Base-by-base conservation (phyloP, 768 basidiomycete species). In the Neoboletus magnificus region DNA sequence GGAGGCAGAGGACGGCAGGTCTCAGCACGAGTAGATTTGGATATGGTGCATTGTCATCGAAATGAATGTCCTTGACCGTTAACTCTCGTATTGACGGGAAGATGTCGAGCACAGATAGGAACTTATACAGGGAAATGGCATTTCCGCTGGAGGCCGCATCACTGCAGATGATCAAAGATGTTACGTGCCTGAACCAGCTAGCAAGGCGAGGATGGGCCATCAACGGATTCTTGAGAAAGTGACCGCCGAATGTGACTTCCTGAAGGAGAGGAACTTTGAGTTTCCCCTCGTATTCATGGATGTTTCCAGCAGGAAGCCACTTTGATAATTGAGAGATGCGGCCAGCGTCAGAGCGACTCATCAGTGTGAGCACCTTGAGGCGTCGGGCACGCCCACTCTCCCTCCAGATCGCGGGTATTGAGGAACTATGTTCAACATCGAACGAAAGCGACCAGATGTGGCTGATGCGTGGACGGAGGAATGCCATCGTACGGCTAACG, bases 371-470 rank as follows among this genome's bases (percentile, higher is more conserved):
- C 27, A 18, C 51, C 25, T 27, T 44, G 50, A 59, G 58, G 9
- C 12, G 42, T 37, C 1, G 42, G 16, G 57, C 50, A 22, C 37
- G 25, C 18, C 50, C 50, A 13, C 33, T 25, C 51, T 60, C 56
- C 22, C 44, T 50, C 59, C 57, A 60, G 22, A 59, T 52, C 3
- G 56, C 22, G 4, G 48, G 45, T 43, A 56, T 39, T 2, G 49
- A 51, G 12, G 25, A 50, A 40, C 32, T 46, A 27, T 60, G 39
- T 11, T 48, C 35, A 13, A 55, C 45, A 23, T 48, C 22, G 30
- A 60, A 60, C 16, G 53, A 43, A n/a, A 61, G 48, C 2, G 58
- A 60, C 58, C 58, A 47, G 35, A 50, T 50, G 13, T 20, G 40
- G 25, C 6, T 0, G 9, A 61, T 29, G 25, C 39, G 18, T 22